Evolutionary conservation across 1,284 basidiomycete genomes (phyloP), one percentile per base, ranked within the genome.

Genomic region (Austroboletus novae-zelandiae): DNA sequence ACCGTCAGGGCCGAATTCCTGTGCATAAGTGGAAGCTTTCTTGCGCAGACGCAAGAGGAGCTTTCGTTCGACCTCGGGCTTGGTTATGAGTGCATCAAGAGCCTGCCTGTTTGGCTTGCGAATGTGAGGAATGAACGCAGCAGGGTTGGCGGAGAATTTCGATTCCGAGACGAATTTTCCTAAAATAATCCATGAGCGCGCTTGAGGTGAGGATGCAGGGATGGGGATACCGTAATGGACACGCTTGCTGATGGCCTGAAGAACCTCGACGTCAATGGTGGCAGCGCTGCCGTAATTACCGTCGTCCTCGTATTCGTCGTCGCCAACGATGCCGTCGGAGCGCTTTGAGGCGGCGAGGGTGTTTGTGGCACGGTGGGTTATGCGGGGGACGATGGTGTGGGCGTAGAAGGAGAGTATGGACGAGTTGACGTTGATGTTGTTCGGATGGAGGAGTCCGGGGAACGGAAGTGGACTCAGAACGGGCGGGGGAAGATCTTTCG

Each of bases 101-200:
- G 84, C 87, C 37, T 79, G 69, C 17, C 80, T 80, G 69, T 99
- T 89, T 3, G 84, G 84, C 1, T 79, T 77, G 41, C 80, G 79
- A 64, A 99, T 99, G 70, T 94, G 92, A 0, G 92, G 91, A 55
- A 99, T 83, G 70, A 98, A 99, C 13, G 86, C 84, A 25, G 86
- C 78, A 9, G 97, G 96, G 55, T 91, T 77, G 30, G 83, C 79
- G 17, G 81, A 72, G 76, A 99, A 99, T 70, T 99, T 99, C 48
- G 90, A 90, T 72, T 99, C 97, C 5, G 93, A 93, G 10, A 99
- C 97, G 68, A 99, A 99, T 81, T 98, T 98, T 54, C 96, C 94
- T 98, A 66, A 66, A 32, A 40, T 29, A 15, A 27, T 10, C 3
- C 4, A 27, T 53, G 48, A 61, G 53, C 25, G 30, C 13, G 15